These are phyloP conservation scores for Nicotiana rustica DNA, from an alignment of 305 asterid species.

Conservation along the genomic window DNA sequence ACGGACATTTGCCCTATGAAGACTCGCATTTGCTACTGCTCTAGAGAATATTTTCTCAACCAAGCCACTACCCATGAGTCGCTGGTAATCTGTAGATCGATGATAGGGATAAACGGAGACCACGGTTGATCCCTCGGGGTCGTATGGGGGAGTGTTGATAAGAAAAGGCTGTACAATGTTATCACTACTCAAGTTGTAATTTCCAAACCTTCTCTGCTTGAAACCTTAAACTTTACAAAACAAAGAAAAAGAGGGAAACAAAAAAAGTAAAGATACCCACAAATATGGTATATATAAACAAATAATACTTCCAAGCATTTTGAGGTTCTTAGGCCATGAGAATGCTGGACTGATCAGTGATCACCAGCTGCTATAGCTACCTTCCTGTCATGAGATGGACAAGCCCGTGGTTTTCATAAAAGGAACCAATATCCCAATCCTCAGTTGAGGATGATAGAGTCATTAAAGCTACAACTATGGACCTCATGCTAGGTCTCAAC, in stretches of 20 bases:
- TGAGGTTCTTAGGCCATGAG: neutral
- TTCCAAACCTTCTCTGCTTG: conserved; percentile 2
- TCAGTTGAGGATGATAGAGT: conserved; percentile 80
- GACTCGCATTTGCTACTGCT: neutral
- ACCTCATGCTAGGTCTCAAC: conserved; percentile 87
- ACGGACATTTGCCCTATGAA: neutral
- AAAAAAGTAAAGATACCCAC: neutral
- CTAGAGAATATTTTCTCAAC: neutral
- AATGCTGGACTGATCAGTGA: neutral
- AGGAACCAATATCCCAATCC: conserved; percentile 89
- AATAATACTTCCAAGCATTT: neutral
- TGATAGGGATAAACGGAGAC: neutral
- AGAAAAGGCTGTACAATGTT: neutral
- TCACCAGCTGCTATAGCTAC: conserved; percentile 32
- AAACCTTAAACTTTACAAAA: neutral
- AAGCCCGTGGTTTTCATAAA: conserved; percentile 71
- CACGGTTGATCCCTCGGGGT: neutral
- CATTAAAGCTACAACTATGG: conserved; percentile 86
- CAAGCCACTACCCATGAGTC: neutral
- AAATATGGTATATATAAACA: neutral
- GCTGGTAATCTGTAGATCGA: neutral
- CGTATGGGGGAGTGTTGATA: neutral
- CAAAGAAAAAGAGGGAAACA: neutral
- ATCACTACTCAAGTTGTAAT: neutral
- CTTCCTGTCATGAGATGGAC: conserved; percentile 75